A percentile compares a stretch with the other conserved stretches of the same genome.
Conservation (phyloP, 208 protist genomes). For the Trypanosoma melophagium region DNA sequence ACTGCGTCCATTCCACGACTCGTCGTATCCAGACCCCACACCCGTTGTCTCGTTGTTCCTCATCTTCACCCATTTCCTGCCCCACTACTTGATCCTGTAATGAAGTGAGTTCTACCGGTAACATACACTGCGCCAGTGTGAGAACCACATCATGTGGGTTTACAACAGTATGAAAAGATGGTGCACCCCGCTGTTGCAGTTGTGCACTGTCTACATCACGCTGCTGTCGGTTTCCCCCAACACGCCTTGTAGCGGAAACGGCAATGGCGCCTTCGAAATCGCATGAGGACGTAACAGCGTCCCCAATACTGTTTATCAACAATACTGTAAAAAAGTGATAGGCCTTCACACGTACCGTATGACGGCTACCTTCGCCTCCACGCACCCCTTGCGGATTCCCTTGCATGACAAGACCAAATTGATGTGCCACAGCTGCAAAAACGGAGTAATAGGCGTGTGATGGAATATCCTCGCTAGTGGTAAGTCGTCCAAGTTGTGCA, state of each 20-base stretch:
- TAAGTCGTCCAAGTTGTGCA: constrained; percentile 3
- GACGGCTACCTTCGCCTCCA: constrained; percentile 18
- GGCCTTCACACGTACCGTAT: constrained; percentile 20
- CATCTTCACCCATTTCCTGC: constrained; percentile 4
- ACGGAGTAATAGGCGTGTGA: constrained; percentile 53
- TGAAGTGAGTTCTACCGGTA: constrained; percentile 29
- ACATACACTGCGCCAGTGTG: constrained; percentile 47
- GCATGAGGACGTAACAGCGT: constrained; percentile 50
- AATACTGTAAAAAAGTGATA: constrained; percentile 49
- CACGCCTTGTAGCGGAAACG: constrained; percentile 53
- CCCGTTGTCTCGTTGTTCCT: constrained; percentile 28
- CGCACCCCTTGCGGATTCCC: constrained; percentile 29
- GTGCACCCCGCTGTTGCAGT: constrained; percentile 40
- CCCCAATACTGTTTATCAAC: constrained; percentile 50
- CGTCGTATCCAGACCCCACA: constrained; percentile 29
- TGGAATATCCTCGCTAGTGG: constrained; percentile 11
- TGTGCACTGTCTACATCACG: constrained; percentile 8
- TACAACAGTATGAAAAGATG: constrained; percentile 58
- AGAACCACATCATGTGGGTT: constrained; percentile 57
- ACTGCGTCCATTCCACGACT: constrained; percentile 27
- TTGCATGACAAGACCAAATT: constrained; percentile 51
- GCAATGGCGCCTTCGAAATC: constrained; percentile 66
- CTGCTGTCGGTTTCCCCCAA: constrained; percentile 24
- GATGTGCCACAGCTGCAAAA: constrained; percentile 75
- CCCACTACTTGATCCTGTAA: background rate